These are phyloP conservation scores for Caloboletus firmus DNA, from an alignment of 1,284 basidiomycete genomes.

Conservation along the genomic window DNA sequence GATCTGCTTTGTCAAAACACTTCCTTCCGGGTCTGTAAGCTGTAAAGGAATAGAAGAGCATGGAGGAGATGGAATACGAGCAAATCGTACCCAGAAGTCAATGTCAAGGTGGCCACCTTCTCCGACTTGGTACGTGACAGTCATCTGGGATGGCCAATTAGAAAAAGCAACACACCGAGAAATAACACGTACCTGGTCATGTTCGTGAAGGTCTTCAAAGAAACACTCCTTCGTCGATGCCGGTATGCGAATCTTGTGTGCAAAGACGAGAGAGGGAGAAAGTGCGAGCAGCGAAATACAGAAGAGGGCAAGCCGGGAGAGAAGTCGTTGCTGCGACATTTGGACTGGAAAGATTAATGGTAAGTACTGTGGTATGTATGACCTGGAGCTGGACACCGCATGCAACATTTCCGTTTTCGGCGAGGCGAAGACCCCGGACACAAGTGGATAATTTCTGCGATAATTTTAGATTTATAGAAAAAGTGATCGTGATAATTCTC, in stretches of 20 bases:
- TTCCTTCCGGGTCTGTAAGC: conserved; percentile 77
- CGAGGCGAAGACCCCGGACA: conserved; percentile 28
- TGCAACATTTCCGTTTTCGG: conserved; percentile 14
- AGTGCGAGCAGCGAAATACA: conserved; percentile 44
- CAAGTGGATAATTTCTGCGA: conserved; percentile 11
- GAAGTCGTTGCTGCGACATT: conserved; percentile 25
- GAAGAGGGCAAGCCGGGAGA: conserved; percentile 30
- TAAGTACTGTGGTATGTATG: too few relatives aligned
- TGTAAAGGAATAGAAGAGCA: conserved; percentile 33
- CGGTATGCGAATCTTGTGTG: conserved; percentile 70
- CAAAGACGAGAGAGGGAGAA: conserved; percentile 46
- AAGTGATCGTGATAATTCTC: conserved; percentile 31
- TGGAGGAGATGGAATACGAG: not conserved
- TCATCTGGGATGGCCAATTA: conserved; percentile 69
- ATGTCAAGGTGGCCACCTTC: conserved; percentile 96
- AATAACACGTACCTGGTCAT: conserved; percentile 75
- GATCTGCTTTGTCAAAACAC: conserved; percentile 74
- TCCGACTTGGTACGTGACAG: conserved; percentile 98
- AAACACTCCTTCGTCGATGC: conserved; percentile 93
- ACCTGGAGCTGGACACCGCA: not conserved
- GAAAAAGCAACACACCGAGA: not conserved
- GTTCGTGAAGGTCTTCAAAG: conserved; percentile 93
- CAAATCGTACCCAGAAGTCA: conserved; percentile 82
- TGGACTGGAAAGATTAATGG: not conserved
- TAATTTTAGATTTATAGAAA: conserved; percentile 18